phyloP scores from a whole-genome alignment of 1,284 basidiomycete genomes.

The Marasmius tenuissimus region DNA sequence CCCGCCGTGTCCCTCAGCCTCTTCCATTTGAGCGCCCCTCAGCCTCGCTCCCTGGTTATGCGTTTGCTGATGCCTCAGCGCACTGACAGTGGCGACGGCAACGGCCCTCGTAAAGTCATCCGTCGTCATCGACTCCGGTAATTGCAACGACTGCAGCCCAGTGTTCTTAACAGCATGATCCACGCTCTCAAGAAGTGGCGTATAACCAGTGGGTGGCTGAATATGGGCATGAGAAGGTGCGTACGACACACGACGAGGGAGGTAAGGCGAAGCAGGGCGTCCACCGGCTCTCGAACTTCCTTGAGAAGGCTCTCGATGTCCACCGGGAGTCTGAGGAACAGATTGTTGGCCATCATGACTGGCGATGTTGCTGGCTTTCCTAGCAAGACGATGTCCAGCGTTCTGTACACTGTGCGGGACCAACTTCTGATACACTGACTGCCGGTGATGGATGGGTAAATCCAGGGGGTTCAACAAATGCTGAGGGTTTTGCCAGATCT shows the following conservation, averaged over 20 bases:
- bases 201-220: constrained; percentile 37
- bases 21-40: constrained; percentile 35
- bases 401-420: constrained; percentile 27
- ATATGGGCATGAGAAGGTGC: constrained; percentile 42
- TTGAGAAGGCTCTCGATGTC: constrained; percentile 31
- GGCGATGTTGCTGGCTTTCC: constrained; percentile 45
- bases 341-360: constrained; percentile 31
- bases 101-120: constrained; percentile 92
- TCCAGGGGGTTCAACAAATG: constrained; percentile 76
- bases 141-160: constrained; percentile 52
- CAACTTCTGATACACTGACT: constrained; percentile 75
- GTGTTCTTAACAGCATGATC: constrained; percentile 70
- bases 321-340: constrained; percentile 37
- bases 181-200: constrained; percentile 78
- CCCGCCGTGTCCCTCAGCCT: constrained; percentile 60
- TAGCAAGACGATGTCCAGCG: constrained; percentile 24
- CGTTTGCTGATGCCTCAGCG: constrained; percentile 74
- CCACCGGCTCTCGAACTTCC: constrained; percentile 16
- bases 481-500: constrained; percentile 99
- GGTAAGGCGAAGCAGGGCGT: constrained; percentile 35
- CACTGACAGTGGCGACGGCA: constrained; percentile 87
- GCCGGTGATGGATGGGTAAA: constrained; percentile 56
- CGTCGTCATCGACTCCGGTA: constrained; percentile 70
- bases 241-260: constrained; percentile 56
- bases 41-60: constrained; percentile 45